phyloP scores from a whole-genome alignment of 352 stramenopile genomes.

The Phytophthora niederhauseri region DNA sequence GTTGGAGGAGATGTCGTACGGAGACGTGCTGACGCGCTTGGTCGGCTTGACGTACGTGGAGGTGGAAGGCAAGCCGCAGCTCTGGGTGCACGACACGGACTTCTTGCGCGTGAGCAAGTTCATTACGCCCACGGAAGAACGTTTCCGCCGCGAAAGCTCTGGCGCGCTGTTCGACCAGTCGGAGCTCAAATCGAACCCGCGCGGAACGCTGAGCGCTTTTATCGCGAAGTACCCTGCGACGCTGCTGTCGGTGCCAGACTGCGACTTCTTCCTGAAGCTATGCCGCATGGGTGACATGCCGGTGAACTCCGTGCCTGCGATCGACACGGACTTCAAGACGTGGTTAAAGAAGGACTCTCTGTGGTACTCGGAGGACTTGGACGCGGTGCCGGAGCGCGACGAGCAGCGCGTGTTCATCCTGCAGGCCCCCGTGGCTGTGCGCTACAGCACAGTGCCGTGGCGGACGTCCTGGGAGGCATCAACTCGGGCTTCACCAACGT shows the following conservation, averaged over 20 bases:
- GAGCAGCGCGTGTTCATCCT: constrained; percentile 86
- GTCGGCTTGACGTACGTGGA: constrained; percentile 83
- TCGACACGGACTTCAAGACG: too few species aligned
- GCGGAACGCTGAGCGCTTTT: too few species aligned
- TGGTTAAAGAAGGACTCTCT: constrained; percentile 93
- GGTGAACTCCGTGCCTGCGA: too few species aligned
- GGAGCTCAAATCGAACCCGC: constrained; percentile 49
- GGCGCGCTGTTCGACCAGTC: constrained; percentile 49
- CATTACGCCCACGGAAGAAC: constrained; percentile 68
- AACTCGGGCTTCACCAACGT: constrained; percentile 58
- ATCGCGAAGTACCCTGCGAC: too few species aligned
- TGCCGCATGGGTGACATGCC: too few species aligned
- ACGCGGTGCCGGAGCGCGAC: constrained; percentile 78
- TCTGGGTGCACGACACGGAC: constrained; percentile 82
- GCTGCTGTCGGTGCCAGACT: constrained; percentile 73
- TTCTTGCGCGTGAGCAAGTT: constrained; percentile 76
- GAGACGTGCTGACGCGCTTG: constrained; percentile 75
- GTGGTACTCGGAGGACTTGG: constrained; percentile 91
- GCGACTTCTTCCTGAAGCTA: constrained; percentile 86
- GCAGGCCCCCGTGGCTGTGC: constrained; percentile 80
- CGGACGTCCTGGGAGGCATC: constrained; percentile 76
- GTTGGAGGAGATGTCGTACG: constrained; percentile 89
- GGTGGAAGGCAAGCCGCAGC: constrained; percentile 49
- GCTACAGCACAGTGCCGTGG: constrained; percentile 79
- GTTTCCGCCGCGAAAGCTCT: constrained; percentile 53